These are phyloP conservation scores for Coprinopsis sp. DNA, from an alignment of 768 basidiomycete genomes.

Conservation along the genomic window DNA sequence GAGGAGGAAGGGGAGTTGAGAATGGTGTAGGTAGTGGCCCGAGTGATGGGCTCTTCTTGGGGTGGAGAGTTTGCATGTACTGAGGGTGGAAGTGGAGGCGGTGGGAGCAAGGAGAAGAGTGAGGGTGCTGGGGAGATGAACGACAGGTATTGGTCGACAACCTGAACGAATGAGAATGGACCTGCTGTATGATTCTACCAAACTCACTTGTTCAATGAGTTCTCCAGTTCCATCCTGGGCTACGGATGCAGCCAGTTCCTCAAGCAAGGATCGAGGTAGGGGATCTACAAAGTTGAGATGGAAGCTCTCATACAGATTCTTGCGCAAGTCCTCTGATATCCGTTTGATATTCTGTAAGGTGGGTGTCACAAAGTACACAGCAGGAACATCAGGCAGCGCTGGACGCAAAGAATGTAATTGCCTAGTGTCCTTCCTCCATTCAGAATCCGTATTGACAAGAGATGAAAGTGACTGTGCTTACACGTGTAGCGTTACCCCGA, in stretches of 20 bases:
- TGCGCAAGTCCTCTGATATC: conserved; percentile 91
- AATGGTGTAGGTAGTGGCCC: conserved; percentile 70
- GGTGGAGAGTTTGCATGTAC: conserved; percentile 29
- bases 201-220: conserved; percentile 67
- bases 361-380: conserved; percentile 94
- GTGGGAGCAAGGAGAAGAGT: conserved; percentile 84
- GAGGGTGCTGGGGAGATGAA: conserved; percentile 92
- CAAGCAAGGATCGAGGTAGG: conserved; percentile 79
- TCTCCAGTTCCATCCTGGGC: conserved; percentile 81
- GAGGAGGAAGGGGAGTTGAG: conserved; percentile 89
- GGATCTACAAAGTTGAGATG: conserved; percentile 96
- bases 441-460: conserved; percentile 2
- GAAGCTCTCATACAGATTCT: conserved; percentile 86
- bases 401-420: conserved; percentile 90
- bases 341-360: conserved; percentile 81
- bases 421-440: conserved; percentile 34
- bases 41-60: conserved; percentile 26
- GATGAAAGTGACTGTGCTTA: conserved; percentile 41
- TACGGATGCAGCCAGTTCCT: conserved; percentile 88
- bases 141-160: conserved; percentile 95
- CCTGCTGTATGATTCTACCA: neutral
- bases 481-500: conserved; percentile 98
- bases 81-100: conserved; percentile 37
- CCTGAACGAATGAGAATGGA: conserved; percentile 37
- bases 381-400: conserved; percentile 89